Conservation (phyloP, 257 asterid species). For the Echites panduratus region DNA sequence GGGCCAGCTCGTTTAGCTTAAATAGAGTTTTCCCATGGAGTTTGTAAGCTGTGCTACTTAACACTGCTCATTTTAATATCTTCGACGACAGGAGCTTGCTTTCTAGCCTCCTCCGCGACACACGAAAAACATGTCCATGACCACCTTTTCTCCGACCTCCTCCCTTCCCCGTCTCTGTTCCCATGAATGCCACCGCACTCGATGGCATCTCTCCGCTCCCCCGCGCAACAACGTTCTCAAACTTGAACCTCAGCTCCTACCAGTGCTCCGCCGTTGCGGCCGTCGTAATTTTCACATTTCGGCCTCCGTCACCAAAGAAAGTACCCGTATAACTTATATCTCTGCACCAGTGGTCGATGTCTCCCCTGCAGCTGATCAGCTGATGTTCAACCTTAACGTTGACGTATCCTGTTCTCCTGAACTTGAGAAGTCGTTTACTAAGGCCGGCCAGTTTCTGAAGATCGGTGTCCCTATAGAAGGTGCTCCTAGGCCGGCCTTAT, state of each 20-base stretch:
- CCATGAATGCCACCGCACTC: constrained; percentile 47
- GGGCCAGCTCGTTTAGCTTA: background rate
- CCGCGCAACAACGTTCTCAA: too few relatives aligned
- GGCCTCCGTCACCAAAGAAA: constrained; percentile 23
- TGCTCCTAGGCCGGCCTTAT: constrained; percentile 36
- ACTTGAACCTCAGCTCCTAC: too few relatives aligned
- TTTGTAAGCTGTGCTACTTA: background rate
- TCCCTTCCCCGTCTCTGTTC: constrained; percentile 29
- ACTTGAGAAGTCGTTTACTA: constrained; percentile 53
- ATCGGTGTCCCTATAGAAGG: constrained; percentile 43
- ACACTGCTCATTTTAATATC: background rate
- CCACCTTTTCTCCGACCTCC: constrained; percentile 14
- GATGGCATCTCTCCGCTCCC: constrained; percentile 23
- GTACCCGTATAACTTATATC: constrained; percentile 33
- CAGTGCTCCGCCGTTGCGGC: background rate
- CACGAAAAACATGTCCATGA: constrained; percentile 40
- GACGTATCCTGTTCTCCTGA: constrained; percentile 81
- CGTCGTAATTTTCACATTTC: constrained; percentile 39
- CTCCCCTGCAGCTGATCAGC: constrained; percentile 58
- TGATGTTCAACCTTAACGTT: constrained; percentile 50
- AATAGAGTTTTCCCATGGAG: background rate
- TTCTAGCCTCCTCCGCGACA: constrained; percentile 37
- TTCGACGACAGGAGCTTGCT: constrained; percentile 49
- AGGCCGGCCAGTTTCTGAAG: constrained; percentile 76
- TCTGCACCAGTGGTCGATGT: constrained; percentile 46